Evolutionary conservation across 345 rosid genomes (phyloP), one percentile per base, ranked within the genome.

Genomic region (Raphanus sativus): DNA sequence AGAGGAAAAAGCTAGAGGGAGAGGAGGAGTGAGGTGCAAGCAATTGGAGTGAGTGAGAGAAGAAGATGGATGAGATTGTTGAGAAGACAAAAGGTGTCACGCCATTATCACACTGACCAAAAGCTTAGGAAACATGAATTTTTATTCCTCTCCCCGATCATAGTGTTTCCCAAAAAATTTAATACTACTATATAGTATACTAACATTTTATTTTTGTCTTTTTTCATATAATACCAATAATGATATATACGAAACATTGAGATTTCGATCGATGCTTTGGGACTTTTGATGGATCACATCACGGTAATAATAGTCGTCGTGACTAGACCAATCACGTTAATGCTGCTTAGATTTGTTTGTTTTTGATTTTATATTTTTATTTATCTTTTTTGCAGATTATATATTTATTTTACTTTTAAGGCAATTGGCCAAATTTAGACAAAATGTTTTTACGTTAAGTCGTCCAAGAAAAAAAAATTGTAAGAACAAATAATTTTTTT

Each of bases 1-100:
- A 71, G 67, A 48, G 11, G 62, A 59, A 73, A 59, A 73, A 17
- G 6, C 5, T 50, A 40, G 62, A 56, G 34, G 42, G 69, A 61
- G 30, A 67, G 8, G 7, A 67, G 58, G 73, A 73, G 82, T 79
- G 74, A 79, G 52, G 0, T 16, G 65, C 74, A 79, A 73, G 82
- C 55, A 79, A 79, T 5, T 32, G 69, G 29, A 54, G 65, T 70
- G 29, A 54, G 65, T 70, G 59, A 69, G 69, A 33, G 40, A 61
- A 21, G 61, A 8, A 71, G 25, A 32, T 34, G 50, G 54, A 40
- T 8, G 70, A 64, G 33, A 38, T 38, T 38, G 42, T 38, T 34
- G 72, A 29, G 60, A 61, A 50, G 69, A 71, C 30, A 65, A 38
- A 68, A 73, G 63, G 28, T 67, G 36, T 67, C 40, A 79, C 78